Percentiles rank a stretch among this genome's conserved stretches.
Evolutionary conservation across 2,329 filamentous ascomycete species (phyloP).

Genomic region (Pseudopithomyces maydicus): DNA sequence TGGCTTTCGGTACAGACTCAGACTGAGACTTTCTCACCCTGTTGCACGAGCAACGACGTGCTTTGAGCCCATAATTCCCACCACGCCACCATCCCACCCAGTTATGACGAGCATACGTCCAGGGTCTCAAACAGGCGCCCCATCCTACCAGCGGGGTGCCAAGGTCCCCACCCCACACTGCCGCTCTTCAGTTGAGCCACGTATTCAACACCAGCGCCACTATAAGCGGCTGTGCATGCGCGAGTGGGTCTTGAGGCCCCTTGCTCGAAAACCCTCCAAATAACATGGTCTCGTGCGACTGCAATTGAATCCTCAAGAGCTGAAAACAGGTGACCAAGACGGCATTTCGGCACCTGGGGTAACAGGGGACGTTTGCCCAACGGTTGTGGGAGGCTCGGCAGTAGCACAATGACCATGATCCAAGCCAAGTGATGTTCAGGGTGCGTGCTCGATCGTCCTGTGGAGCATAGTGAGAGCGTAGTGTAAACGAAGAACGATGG

Average conservation of each 20-base stretch:
- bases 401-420: not conserved
- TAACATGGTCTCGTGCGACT: not conserved
- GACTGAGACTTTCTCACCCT: not conserved
- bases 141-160: slow-evolving; percentile 1
- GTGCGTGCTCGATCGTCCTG: not conserved
- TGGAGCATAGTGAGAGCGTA: not conserved
- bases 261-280: not conserved
- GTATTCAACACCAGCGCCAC: slow-evolving; percentile 5
- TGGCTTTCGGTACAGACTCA: too few species aligned
- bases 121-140: not conserved
- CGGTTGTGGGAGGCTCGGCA: not conserved
- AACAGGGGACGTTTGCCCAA: not conserved
- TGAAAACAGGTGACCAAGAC: not conserved
- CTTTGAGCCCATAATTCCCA: too few species aligned
- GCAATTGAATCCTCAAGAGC: not conserved
- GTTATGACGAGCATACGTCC: not conserved
- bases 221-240: slow-evolving; percentile 4
- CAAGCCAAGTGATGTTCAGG: too few species aligned
- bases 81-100: not conserved
- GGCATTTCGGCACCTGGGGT: not conserved
- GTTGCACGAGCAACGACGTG: too few species aligned
- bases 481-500: not conserved
- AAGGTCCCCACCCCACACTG: not conserved
- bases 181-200: slow-evolving; percentile 4
- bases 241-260: not conserved